These are phyloP conservation scores for Pterulicium gracile DNA, from an alignment of 1,284 basidiomycete species.

Conservation along the genomic window DNA sequence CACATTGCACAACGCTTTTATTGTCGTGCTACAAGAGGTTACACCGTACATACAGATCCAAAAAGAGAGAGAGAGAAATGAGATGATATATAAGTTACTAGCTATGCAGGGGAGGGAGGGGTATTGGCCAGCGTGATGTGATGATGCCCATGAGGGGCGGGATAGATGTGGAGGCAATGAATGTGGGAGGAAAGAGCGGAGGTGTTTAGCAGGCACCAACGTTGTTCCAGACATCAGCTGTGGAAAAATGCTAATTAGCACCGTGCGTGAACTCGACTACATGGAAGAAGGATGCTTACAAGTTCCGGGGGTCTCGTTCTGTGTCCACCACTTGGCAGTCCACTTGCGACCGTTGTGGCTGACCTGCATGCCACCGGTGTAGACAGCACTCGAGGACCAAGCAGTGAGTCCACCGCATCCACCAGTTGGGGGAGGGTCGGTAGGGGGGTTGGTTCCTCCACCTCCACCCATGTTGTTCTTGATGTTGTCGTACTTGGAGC, in stretches of 20 bases:
- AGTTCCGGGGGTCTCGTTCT: not conserved
- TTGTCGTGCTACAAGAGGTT: no score
- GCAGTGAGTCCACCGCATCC: slow-evolving; percentile 34
- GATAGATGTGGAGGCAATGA: not conserved
- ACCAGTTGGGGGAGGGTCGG: slow-evolving; percentile 15
- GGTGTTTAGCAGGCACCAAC: slow-evolving; percentile 1
- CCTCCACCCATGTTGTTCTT: slow-evolving; percentile 44
- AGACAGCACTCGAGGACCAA: slow-evolving; percentile 38
- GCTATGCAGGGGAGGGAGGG: no score
- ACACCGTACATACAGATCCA: no score
- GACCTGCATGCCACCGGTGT: slow-evolving; percentile 36
- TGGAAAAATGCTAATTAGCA: not conserved
- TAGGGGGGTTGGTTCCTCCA: slow-evolving; percentile 16
- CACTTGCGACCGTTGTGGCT: slow-evolving; percentile 21
- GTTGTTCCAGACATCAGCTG: slow-evolving; percentile 2
- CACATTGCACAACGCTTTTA: no score
- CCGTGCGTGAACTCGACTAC: no score
- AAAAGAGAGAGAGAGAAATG: no score
- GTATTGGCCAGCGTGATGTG: no score
- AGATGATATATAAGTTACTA: no score
- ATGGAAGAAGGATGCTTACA: not conserved
- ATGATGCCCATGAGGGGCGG: not conserved
- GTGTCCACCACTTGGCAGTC: slow-evolving; percentile 2
- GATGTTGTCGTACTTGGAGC: slow-evolving; percentile 62
- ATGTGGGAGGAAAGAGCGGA: not conserved